Evolutionary conservation across 2,329 filamentous ascomycete species (phyloP).

Genomic region (Talaromyces piceae): DNA sequence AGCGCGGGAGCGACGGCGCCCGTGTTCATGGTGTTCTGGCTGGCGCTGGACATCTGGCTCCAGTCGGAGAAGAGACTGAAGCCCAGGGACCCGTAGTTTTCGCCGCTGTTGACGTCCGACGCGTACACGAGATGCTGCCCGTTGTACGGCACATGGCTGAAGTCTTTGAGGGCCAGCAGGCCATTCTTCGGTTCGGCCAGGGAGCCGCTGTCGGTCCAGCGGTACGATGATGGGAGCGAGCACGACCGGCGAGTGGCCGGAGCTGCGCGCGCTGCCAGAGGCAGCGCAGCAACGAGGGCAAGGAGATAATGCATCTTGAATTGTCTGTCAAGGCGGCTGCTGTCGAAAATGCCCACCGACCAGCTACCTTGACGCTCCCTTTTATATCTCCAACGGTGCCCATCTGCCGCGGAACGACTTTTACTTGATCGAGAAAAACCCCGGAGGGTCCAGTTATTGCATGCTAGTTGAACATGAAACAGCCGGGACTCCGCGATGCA

Average conservation of each 20-base stretch:
- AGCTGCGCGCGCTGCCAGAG: no score
- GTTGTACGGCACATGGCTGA: conserved; percentile 50
- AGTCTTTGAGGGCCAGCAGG: conserved; percentile 57
- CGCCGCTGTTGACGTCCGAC: conserved; percentile 38
- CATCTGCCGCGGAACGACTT: no score
- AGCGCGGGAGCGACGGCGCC: conserved; percentile 53
- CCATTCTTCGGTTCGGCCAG: conserved; percentile 48
- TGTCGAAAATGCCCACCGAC: no score
- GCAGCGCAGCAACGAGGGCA: no score
- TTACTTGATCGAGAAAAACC: no score
- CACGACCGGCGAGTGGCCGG: conserved; percentile 30
- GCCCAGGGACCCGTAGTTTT: conserved; percentile 51
- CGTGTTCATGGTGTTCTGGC: conserved; percentile 45
- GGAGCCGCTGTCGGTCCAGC: conserved; percentile 46
- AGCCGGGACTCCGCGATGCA: no score
- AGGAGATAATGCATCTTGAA: no score
- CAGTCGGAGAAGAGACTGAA: conserved; percentile 51
- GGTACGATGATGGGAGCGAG: conserved; percentile 48
- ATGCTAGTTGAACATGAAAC: no score
- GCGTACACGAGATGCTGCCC: conserved; percentile 56
- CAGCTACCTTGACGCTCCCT: no score
- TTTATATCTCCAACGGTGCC: no score
- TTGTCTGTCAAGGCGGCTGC: no score
- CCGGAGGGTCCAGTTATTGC: no score
- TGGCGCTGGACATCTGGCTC: conserved; percentile 43